Percentiles rank a stretch among this genome's conserved stretches.
These are phyloP conservation scores for Teratosphaeria epicoccoides DNA, from an alignment of 2,329 filamentous ascomycete species.

Conservation along the genomic window DNA sequence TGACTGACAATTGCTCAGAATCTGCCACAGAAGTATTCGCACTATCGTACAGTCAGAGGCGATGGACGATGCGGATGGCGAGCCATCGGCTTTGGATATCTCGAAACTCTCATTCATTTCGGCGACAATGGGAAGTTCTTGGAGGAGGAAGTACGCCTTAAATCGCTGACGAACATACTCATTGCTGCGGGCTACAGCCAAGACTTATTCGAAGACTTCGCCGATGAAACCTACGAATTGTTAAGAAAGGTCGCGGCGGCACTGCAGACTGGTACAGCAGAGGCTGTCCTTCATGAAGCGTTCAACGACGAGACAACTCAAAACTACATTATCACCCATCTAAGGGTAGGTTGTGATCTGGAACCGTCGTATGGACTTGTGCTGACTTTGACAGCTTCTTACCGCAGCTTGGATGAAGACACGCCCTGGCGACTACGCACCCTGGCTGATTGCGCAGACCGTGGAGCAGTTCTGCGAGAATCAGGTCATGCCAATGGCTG, in stretches of 20 bases:
- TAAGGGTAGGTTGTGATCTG: slow-evolving; percentile 42
- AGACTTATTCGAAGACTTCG: slow-evolving; percentile 72
- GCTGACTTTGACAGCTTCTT: slow-evolving; percentile 48
- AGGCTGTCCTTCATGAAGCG: slow-evolving; percentile 25
- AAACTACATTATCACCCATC: slow-evolving; percentile 74
- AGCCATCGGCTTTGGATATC: slow-evolving; percentile 85
- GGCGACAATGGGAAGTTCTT: slow-evolving; percentile 55
- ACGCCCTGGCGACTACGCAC: slow-evolving; percentile 56
- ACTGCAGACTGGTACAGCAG: slow-evolving; percentile 47
- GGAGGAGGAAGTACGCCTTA: slow-evolving; percentile 62
- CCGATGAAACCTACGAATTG: slow-evolving; percentile 50
- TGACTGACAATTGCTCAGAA: slow-evolving; percentile 40
- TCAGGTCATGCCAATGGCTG: slow-evolving; percentile 61
- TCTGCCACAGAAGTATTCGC: slow-evolving; percentile 71
- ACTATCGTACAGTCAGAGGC: slow-evolving; percentile 77
- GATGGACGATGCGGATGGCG: slow-evolving; percentile 97
- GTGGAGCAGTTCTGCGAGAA: slow-evolving; percentile 59
- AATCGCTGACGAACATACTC: slow-evolving; percentile 59
- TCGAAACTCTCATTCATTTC: slow-evolving; percentile 66
- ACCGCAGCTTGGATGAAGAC: slow-evolving; percentile 77
- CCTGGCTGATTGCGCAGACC: slow-evolving; percentile 54
- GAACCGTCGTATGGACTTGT: slow-evolving; percentile 1
- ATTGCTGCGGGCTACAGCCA: slow-evolving; percentile 57
- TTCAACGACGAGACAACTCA: slow-evolving; percentile 66
- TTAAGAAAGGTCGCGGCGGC: slow-evolving; percentile 52